These are phyloP conservation scores for Saprolegnia diclina DNA, from an alignment of 352 stramenopile genomes.

Conservation along the genomic window DNA sequence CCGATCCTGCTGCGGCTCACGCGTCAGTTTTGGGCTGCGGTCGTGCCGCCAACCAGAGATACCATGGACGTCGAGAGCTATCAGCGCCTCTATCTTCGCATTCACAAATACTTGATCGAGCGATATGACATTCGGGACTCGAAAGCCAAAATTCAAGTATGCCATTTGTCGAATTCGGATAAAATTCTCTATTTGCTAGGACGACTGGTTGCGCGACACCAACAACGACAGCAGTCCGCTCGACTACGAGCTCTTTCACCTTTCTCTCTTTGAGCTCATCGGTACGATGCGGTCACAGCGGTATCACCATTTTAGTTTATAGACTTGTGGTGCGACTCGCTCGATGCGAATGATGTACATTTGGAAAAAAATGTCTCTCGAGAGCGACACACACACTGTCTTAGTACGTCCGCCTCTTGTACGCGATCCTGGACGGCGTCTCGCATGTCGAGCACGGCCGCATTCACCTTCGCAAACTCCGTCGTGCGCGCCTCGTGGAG, in stretches of 20 bases:
- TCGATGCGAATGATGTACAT: conserved; percentile 11
- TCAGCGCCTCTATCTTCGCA: conserved; percentile 59
- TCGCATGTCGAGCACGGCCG: neutral
- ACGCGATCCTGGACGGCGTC: conserved; percentile 8
- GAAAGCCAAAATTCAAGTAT: conserved; percentile 37
- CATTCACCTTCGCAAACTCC: neutral
- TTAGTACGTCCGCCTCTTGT: conserved; percentile 21
- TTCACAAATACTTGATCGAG: conserved; percentile 69
- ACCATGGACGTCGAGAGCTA: conserved; percentile 47
- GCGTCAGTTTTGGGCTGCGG: conserved; percentile 56
- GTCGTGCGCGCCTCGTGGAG: no score
- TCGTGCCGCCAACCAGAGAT: conserved; percentile 27
- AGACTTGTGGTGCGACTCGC: conserved; percentile 27
- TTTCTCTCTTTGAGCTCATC: conserved; percentile 80
- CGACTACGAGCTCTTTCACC: conserved; percentile 66
- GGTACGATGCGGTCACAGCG: no score
- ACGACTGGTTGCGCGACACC: conserved; percentile 65
- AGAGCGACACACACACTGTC: neutral
- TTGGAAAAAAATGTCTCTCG: neutral
- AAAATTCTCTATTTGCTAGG: conserved; percentile 13
- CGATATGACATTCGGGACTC: conserved; percentile 62
- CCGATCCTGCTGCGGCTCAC: conserved; percentile 61
- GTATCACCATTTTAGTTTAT: neutral
- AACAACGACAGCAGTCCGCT: conserved; percentile 31
- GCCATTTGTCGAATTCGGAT: neutral